A percentile compares a stretch with the other conserved stretches of the same genome.
Conservation (phyloP, 176 grass and related monocot species). For the Ensete glaucum region DNA sequence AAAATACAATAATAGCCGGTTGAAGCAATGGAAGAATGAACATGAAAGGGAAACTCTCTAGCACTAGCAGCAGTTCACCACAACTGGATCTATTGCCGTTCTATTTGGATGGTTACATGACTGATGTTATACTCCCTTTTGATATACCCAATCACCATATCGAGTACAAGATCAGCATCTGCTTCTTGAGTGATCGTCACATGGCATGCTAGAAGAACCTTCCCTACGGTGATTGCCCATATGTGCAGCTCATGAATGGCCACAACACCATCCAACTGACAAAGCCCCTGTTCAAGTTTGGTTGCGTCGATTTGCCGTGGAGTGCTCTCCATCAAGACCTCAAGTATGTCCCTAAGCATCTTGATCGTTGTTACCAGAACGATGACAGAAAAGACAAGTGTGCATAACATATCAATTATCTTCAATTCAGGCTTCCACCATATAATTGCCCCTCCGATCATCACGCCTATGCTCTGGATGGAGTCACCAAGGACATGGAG, state of each 20-base stretch:
- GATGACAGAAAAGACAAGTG: constrained; percentile 28
- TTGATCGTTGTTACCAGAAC: constrained; percentile 34
- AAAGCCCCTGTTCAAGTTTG: constrained; percentile 28
- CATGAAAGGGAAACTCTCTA: background rate
- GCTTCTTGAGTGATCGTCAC: constrained; percentile 23
- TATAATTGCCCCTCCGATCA: constrained; percentile 30
- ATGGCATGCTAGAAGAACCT: constrained; percentile 41
- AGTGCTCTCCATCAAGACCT: constrained; percentile 41
- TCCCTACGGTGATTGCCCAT: constrained; percentile 39
- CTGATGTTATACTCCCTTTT: constrained; percentile 38
- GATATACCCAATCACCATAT: constrained; percentile 31
- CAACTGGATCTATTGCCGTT: constrained; percentile 18
- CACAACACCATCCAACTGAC: constrained; percentile 27
- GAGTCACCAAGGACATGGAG: constrained; percentile 32
- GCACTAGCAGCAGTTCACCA: background rate
- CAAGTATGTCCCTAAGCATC: constrained; percentile 33
- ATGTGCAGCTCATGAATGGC: constrained; percentile 34
- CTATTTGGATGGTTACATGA: constrained; percentile 42
- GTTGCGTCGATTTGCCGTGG: constrained; percentile 32
- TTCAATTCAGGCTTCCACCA: constrained; percentile 42
- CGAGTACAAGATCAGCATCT: constrained; percentile 35
- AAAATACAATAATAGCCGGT: no score
- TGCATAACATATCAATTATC: constrained; percentile 29
- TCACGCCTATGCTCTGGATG: constrained; percentile 33
- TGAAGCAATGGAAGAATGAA: background rate